Conservation (phyloP, 495 filamentous ascomycete species). For the Niebla homalea region DNA sequence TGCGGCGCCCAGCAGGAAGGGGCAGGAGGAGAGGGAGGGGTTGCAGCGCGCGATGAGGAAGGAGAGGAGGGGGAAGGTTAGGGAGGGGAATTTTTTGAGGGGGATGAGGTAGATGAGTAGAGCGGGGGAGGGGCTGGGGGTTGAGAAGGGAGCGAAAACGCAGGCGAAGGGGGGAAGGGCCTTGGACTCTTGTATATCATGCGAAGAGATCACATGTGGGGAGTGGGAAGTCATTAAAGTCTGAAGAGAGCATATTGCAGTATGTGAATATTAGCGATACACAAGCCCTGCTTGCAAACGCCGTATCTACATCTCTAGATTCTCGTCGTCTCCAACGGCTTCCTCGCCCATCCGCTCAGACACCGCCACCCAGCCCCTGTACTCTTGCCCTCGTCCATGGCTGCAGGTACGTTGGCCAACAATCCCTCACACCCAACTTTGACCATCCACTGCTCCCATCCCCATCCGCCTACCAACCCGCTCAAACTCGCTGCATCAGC, state of each 20-base stretch:
- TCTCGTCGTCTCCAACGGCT: conserved; percentile 36
- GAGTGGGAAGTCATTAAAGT: too few species aligned
- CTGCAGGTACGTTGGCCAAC: conserved; percentile 62
- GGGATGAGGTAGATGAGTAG: conserved; percentile 40
- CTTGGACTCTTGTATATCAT: too few species aligned
- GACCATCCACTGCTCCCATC: conserved; percentile 93
- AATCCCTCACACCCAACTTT: conserved; percentile 64
- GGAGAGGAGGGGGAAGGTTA: conserved; percentile 66
- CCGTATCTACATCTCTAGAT: too few species aligned
- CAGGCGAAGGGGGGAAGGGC: too few species aligned
- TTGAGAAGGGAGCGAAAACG: too few species aligned
- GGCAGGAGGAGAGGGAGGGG: conserved; percentile 21
- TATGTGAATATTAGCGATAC: too few species aligned
- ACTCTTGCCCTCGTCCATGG: conserved; percentile 74
- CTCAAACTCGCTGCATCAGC: conserved; percentile 61
- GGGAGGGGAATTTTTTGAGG: conserved; percentile 88
- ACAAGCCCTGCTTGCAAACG: too few species aligned
- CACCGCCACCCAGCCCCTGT: conserved; percentile 74
- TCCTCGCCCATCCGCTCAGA: conserved; percentile 79
- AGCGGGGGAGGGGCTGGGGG: background rate
- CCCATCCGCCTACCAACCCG: conserved; percentile 74
- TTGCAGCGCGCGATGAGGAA: conserved; percentile 37
- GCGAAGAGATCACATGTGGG: too few species aligned
- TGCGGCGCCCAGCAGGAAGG: background rate
- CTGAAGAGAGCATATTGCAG: too few species aligned